Evolutionary conservation across 495 filamentous ascomycete species (phyloP), one percentile per base, ranked within the genome.

Genomic region (Cenococcum geophilum): DNA sequence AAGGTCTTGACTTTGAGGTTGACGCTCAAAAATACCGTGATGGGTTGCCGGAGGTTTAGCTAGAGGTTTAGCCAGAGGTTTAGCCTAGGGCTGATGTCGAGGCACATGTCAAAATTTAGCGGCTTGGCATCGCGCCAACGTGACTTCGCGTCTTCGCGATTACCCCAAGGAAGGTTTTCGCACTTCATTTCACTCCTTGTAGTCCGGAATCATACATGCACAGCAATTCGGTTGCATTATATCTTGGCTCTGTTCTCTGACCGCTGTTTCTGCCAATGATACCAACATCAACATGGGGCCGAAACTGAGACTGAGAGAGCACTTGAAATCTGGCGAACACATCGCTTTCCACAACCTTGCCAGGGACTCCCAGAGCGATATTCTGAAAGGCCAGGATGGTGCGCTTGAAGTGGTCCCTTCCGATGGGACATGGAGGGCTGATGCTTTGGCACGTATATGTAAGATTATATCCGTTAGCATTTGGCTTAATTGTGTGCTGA

Each of bases 391-490:
- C 40, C 14, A 14, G 18, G 11, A 14, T 14, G 40, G 40, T 4
- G 4, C 14, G 18, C 40, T 45, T 4, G 40, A 45, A 16, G 11
- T 45, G 1, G 18, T 10, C 4, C 14, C 12, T 4, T 45, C 14
- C 11, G 40, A 45, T 45, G 40, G 11, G 18, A 45, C 18, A 14
- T 18, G 14, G 14, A 45, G 11, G 1, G 14, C 40, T 45, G 40
- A 45, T 10, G 40, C 49, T 9, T 40, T 64, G 22, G 61, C 25
- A 36, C 23, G 49, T n/a, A 64, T 64, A 42, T 23, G 61, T 64
- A 64, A n/a, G 56, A 32, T 32, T 49, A 21, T 14, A 22, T 25
- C 45, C 25, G 6, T 48, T 9, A 8, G 23, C 55, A 16, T 20
- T 25, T 37, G 8, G 16, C 47, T 53, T 53, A 14, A n/a, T n/a